Percentiles rank a stretch among this genome's conserved stretches.
Evolutionary conservation across 495 filamentous ascomycete species (phyloP).

Genomic region (Penicillium lagena): DNA sequence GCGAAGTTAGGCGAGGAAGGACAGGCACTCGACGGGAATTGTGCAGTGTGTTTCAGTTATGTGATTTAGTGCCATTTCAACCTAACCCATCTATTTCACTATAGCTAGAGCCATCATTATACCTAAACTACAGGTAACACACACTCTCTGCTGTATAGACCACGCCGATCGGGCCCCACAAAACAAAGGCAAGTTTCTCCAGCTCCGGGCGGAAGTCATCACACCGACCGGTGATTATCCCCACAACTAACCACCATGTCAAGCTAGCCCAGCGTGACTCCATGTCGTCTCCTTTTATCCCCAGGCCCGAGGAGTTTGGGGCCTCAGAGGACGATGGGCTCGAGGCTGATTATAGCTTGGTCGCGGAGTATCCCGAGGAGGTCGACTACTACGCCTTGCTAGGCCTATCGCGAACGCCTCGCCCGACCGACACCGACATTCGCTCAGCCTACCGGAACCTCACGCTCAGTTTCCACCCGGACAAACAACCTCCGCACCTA

Average conservation of each 20-base stretch:
- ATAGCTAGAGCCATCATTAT: too few species aligned
- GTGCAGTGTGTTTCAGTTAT: too few species aligned
- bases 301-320: slow-evolving; percentile 11
- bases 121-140: too few species aligned
- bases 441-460: slow-evolving; percentile 46
- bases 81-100: too few species aligned
- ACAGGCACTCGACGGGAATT: too few species aligned
- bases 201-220: slow-evolving; percentile 14
- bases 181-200: slow-evolving; percentile 20
- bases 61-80: too few species aligned
- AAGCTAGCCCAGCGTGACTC: neutral
- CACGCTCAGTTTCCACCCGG: slow-evolving; percentile 52
- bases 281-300: slow-evolving; percentile 12
- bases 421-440: slow-evolving; percentile 43
- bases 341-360: slow-evolving; percentile 14
- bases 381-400: slow-evolving; percentile 46
- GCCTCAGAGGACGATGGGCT: slow-evolving; percentile 17
- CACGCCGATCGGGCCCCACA: slow-evolving; percentile 8
- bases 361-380: slow-evolving; percentile 24
- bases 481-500: slow-evolving; percentile 47
- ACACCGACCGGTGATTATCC: neutral
- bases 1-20: too few species aligned
- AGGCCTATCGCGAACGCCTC: slow-evolving; percentile 37
- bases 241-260: neutral
- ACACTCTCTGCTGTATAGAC: too few species aligned